Conservation (phyloP, 2,329 filamentous ascomycete genomes). For the Aspergillus uvarum region DNA sequence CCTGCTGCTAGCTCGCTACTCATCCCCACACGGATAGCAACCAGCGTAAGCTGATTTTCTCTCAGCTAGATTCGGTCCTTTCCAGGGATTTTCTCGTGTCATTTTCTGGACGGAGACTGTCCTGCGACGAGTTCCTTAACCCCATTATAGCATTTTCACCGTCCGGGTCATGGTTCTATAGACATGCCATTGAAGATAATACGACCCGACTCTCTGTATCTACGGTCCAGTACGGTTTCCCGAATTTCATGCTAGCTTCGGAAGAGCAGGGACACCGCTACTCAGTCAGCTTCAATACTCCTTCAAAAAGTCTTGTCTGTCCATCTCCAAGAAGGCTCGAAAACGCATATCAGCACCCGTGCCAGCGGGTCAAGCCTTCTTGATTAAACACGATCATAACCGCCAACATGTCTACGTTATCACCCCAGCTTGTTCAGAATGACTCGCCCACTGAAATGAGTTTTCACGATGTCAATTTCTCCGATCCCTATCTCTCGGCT, state of each 20-base stretch:
- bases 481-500: slow-evolving; percentile 42
- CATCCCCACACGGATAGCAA: too few species aligned
- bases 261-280: background rate
- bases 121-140: background rate
- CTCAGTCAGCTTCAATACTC: background rate
- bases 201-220: background rate
- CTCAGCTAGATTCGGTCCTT: background rate
- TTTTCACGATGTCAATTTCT: slow-evolving; percentile 34
- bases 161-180: background rate
- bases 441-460: slow-evolving; percentile 27
- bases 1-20: background rate
- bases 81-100: background rate
- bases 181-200: background rate
- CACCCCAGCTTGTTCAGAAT: slow-evolving; percentile 22
- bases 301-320: background rate
- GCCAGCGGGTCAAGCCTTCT: background rate
- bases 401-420: slow-evolving; percentile 23
- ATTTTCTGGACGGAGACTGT: background rate
- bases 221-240: background rate
- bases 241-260: background rate
- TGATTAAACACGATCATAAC: background rate
- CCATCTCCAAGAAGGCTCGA: background rate
- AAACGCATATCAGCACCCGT: background rate
- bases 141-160: background rate
- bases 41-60: background rate